Conservation (phyloP, 2,329 filamentous ascomycete genomes). For the Tricladium varicosporioides region DNA sequence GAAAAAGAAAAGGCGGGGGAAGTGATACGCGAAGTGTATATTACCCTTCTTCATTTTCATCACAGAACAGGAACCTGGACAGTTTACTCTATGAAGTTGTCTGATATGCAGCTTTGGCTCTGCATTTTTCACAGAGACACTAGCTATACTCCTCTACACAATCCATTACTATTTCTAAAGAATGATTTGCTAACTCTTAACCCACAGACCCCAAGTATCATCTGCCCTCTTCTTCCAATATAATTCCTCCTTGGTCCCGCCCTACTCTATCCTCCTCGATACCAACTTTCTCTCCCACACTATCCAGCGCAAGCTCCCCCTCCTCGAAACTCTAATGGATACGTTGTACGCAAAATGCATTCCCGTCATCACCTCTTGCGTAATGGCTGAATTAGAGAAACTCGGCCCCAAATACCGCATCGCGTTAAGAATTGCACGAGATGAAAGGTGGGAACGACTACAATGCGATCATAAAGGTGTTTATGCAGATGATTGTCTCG, state of each 20-base stretch:
- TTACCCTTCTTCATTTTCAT: too few relatives aligned
- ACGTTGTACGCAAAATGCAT: slow-evolving; percentile 88
- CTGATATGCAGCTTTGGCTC: too few relatives aligned
- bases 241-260: slow-evolving; percentile 82
- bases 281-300: slow-evolving; percentile 92
- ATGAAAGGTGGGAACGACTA: slow-evolving; percentile 83
- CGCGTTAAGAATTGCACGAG: slow-evolving; percentile 79
- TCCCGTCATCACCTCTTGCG: slow-evolving; percentile 81
- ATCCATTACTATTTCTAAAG: too few relatives aligned
- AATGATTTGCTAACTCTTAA: slow-evolving; percentile 5
- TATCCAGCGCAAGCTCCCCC: slow-evolving; percentile 83
- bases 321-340: slow-evolving; percentile 90
- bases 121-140: too few relatives aligned
- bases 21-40: slow-evolving; percentile 64
- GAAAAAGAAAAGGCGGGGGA: slow-evolving; percentile 53
- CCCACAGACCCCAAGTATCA: slow-evolving; percentile 67
- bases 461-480: slow-evolving; percentile 89
- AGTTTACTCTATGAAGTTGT: too few relatives aligned
- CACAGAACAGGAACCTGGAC: too few relatives aligned
- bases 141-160: too few relatives aligned
- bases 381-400: slow-evolving; percentile 84
- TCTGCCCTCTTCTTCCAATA: slow-evolving; percentile 85
- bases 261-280: slow-evolving; percentile 73
- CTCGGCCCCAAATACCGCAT: slow-evolving; percentile 86
- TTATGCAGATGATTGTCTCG: slow-evolving; percentile 84